Evolutionary conservation across 306 rosid species (phyloP).

Genomic region (Macrotyloma uniflorum): DNA sequence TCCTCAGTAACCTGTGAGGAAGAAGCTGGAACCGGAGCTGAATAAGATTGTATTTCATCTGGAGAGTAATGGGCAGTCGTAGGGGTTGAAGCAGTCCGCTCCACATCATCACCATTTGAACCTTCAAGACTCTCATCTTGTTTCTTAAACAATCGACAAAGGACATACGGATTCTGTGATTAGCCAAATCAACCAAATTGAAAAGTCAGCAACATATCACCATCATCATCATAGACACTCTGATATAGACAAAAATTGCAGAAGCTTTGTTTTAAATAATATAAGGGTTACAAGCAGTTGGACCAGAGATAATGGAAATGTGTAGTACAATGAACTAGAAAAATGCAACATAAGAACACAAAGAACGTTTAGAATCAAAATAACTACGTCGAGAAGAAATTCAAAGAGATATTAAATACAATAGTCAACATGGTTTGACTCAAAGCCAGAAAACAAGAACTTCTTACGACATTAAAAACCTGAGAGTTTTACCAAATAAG

Average conservation of each 20-base stretch:
- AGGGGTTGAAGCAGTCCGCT: conserved; percentile 55
- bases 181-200: conserved; percentile 36
- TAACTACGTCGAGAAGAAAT: not conserved
- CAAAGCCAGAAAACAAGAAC: conserved; percentile 21
- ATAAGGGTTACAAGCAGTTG: conserved; percentile 2
- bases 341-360: conserved; percentile 22
- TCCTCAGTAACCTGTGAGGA: conserved; percentile 53
- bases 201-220: conserved; percentile 31
- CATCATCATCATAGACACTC: conserved; percentile 5
- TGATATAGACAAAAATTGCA: not conserved
- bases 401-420: not conserved
- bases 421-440: not conserved
- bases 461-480: conserved; percentile 14
- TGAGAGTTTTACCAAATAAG: not conserved
- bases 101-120: conserved; percentile 60
- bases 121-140: conserved; percentile 70
- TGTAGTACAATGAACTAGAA: not conserved
- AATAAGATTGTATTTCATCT: conserved; percentile 57
- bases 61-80: conserved; percentile 52
- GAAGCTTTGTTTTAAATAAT: conserved; percentile 14
- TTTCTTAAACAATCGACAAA: conserved; percentile 87
- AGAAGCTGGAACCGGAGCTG: conserved; percentile 46
- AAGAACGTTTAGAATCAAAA: conserved; percentile 7
- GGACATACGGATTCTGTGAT: conserved; percentile 76
- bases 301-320: not conserved